Base-by-base conservation (phyloP, 164 flowering plant genomes). In the Sextonia rubra region DNA sequence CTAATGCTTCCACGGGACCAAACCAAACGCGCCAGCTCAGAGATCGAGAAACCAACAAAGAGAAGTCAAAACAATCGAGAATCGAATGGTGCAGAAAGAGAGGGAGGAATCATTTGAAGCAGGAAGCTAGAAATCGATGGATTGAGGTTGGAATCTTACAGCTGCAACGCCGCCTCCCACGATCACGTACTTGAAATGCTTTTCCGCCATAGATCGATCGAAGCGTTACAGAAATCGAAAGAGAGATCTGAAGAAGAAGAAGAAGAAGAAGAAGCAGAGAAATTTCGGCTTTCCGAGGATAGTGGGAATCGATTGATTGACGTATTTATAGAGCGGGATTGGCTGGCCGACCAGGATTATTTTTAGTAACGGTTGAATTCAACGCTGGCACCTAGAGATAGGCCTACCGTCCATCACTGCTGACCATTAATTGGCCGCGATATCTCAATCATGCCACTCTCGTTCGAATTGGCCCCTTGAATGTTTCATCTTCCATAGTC, bases 111-210 rank as follows among this genome's bases (percentile, higher is more conserved):
- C 6, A 4, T 64, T 32, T 25, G n/a, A 15, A 15, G 23, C 15
- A 26, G n/a, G 27, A 64, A 26, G 67, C 44, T 9, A 30, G 0
- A 29, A 29, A 37, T 37, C 44, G 44, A 37, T 8, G 2, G 44
- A 37, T 37, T 37, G 64, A 27, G 67, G 12, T 64, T 48, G 29
- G 55, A 71, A 48, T 64, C 90, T 85, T 78, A 92, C 98, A 71
- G 91, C 98, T 15, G 97, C 32, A 76, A 94, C 98, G 14, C 98
- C 98, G 44, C 98, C 98, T 17, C 98, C 98, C 55, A 94, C 58
- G 81, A 94, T 92, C 79, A 94, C 86, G 83, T 94, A 92, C 81
- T 92, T 94, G 87, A 86, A 94, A 69, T 76, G 74, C 82, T 89
- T 86, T 73, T 82, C 89, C 71, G 92, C 97, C 98, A 94, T 94